These are phyloP conservation scores for Mycosarcoma mackinlayi DNA, from an alignment of 1,284 basidiomycete species.

Conservation along the genomic window DNA sequence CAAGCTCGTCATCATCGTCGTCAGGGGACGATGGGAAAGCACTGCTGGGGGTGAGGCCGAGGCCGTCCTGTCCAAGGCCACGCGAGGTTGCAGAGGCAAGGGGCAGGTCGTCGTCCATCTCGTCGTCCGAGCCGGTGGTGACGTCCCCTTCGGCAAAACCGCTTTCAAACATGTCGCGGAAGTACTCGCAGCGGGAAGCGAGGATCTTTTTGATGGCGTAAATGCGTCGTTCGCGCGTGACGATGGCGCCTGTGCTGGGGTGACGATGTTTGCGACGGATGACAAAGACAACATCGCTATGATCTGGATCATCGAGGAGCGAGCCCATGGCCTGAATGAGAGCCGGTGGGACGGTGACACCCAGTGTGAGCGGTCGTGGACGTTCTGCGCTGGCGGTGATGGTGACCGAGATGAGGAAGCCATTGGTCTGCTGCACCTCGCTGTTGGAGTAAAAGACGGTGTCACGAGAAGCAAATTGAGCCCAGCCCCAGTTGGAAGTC, in stretches of 20 bases:
- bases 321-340: slow-evolving; percentile 78
- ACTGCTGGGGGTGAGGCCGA: slow-evolving; percentile 8
- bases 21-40: slow-evolving; percentile 17
- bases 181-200: slow-evolving; percentile 68
- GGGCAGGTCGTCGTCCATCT: slow-evolving; percentile 19
- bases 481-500: slow-evolving; percentile 71
- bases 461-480: slow-evolving; percentile 81
- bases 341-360: slow-evolving; percentile 74
- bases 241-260: slow-evolving; percentile 21
- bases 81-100: slow-evolving; percentile 7
- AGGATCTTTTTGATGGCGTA: slow-evolving; percentile 70
- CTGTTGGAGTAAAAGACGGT: slow-evolving; percentile 76
- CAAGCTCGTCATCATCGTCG: slow-evolving; percentile 44
- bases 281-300: slow-evolving; percentile 70
- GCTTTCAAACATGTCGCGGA: slow-evolving; percentile 64
- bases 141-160: slow-evolving; percentile 64
- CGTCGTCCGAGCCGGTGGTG: slow-evolving; percentile 52
- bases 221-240: slow-evolving; percentile 57
- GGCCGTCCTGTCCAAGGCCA: slow-evolving; percentile 35
- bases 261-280: slow-evolving; percentile 40
- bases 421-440: slow-evolving; percentile 73
- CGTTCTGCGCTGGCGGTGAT: slow-evolving; percentile 77
- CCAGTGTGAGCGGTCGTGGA: slow-evolving; percentile 72
- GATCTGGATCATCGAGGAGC: slow-evolving; percentile 81
- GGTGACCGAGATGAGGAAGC: slow-evolving; percentile 80